Evolutionary conservation across 768 basidiomycete species (phyloP).

Genomic region (Pisolithus tinctorius): DNA sequence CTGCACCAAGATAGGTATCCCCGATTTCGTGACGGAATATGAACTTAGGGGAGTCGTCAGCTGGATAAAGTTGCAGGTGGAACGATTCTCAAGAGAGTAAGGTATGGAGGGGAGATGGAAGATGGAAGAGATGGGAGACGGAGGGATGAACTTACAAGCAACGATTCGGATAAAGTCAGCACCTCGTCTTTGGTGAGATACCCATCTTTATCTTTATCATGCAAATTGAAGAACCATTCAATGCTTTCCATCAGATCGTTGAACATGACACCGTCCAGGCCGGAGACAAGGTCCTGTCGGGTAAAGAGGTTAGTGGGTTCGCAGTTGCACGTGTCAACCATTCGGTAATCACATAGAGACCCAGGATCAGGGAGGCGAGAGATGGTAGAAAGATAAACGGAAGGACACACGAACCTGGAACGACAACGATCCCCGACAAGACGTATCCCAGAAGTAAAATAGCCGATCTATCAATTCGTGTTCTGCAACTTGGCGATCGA

Average conservation of each 20-base stretch:
- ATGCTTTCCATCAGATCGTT: conserved; percentile 98
- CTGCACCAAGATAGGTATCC: conserved; percentile 92
- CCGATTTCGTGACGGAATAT: conserved; percentile 97
- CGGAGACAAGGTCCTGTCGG: conserved; percentile 75
- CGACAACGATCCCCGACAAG: conserved; percentile 75
- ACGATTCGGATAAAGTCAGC: conserved; percentile 87
- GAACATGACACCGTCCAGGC: conserved; percentile 88
- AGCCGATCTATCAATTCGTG: conserved; percentile 92
- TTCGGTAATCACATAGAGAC: no score
- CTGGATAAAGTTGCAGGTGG: conserved; percentile 4
- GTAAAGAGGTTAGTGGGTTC: no score
- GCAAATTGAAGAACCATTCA: conserved; percentile 96
- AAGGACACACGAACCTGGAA: conserved; percentile 57
- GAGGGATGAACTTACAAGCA: conserved; percentile 55
- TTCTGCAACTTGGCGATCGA: conserved; percentile 87
- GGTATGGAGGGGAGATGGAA: no score
- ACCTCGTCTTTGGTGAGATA: conserved; percentile 95
- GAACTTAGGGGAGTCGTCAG: conserved; percentile 50
- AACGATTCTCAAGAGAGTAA: background rate
- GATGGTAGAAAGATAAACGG: background rate
- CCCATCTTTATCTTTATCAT: conserved; percentile 95
- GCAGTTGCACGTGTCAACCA: no score
- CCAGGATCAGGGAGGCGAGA: no score
- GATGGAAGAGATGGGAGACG: background rate
- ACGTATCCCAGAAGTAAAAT: conserved; percentile 92